Evolutionary conservation across 1,139 yeast species (phyloP), one percentile per base, ranked within the genome.

Genomic region (Yamadazyma trypodendri): DNA sequence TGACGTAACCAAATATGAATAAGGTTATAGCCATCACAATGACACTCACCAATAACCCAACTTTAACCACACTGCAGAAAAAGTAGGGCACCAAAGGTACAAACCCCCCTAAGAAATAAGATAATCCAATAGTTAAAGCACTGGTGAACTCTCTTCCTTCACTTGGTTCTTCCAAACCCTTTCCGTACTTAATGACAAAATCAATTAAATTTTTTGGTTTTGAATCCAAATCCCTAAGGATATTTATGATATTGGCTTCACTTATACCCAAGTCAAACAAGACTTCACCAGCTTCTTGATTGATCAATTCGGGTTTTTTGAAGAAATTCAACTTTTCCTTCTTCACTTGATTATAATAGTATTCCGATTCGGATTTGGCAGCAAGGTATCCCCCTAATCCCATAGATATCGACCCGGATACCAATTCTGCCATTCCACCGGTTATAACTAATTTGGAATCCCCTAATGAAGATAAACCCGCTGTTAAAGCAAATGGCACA

Each of bases 391-490:
- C 94, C 43, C 94, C 94, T 42, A 84, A 73, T 3, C 94, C 94
- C 94, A 84, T 84, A 17, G 90, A 83, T 30, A 84, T 84, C 31
- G 92, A 87, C 31, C 94, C 94, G 4, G 88, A 80, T 4, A 84
- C 86, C 52, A 84, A 68, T 60, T 84, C 94, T 3, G 92, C 92
- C 77, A 84, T 77, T 28, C 92, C 94, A 70, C 92, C 94, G 16
- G 92, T 83, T 38, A 84, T 83, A 28, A 84, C 94, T 52, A 84
- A 68, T 54, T 73, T 79, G 12, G 89, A 67, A 53, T 82, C 84
- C 41, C 94, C 94, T 41, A 84, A 67, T 1, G 89, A 81, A 1
- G 89, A 82, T 41, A 84, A 68, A 31, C 92, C 94, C 0, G 94
- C 92, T 4, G 92, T 84, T 49, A 84, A 70, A 5, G 94, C 92